Evolutionary conservation across 2,329 filamentous ascomycete species (phyloP), one percentile per base, ranked within the genome.

Genomic region (Penicillium sclerotigenum): DNA sequence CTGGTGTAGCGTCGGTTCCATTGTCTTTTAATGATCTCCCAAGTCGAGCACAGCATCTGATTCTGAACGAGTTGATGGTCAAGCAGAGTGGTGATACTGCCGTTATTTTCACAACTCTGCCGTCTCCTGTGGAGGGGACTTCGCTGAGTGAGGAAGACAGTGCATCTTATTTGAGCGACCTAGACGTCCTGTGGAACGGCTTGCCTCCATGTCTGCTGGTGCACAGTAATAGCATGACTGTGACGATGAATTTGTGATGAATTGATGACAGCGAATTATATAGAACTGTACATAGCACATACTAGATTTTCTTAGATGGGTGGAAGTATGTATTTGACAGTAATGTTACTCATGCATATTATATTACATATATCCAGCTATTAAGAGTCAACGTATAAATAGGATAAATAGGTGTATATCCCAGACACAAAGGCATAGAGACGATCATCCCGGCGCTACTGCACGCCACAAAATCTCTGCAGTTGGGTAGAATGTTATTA

Each of bases 141-240:
- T 86, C 85, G 66, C 76, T 81, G 56, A 88, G 86, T 59, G 88
- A 90, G 70, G 77, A 79, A 38, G 85, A 88, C 18, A 90, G 88
- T 64, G 76, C 90, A 55, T 82, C 83, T 59, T 96, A 94, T 71
- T 77, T 96, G 46, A 87, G 83, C 47, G 88, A 91, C 72, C 78
- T 93, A 57, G 89, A 94, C 71, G 83, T 94, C 2, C 74, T 96
- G 56, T 93, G 88, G 71, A 83, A 87, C 65, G 87, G 84, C 11
- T 75, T 93, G 59, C 90, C 90, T 28, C 90, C 91, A 1, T 84
- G 86, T 43, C 71, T 95, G 65, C 77, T 96, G 71, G 88, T 96
- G 37, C 82, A 95, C 73, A 91, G 88, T 73, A 95, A 95, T 73
- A 91, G 87, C 67, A 91, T 95, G 88, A 95, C 90, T 16, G 90